phyloP scores from a whole-genome alignment of 805 yeast species.

The Clavispora carvajalis region DNA sequence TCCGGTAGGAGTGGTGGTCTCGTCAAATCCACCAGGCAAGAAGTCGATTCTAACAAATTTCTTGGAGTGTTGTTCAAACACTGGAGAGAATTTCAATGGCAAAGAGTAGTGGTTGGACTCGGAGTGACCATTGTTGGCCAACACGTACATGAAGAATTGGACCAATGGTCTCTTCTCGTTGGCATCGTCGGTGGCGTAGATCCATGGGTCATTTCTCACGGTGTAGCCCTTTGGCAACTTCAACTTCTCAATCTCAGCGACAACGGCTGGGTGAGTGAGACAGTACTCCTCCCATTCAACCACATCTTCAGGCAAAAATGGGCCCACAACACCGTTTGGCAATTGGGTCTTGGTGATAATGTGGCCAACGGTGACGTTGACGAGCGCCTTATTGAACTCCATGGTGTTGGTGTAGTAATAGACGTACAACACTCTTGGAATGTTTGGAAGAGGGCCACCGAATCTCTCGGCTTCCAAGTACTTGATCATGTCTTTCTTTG shows the following conservation, averaged over 20 bases:
- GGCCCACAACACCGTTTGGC: slow-evolving; percentile 65
- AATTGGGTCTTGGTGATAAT: slow-evolving; percentile 51
- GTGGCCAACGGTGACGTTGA: slow-evolving; percentile 59
- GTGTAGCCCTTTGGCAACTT: slow-evolving; percentile 51
- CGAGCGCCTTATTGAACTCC: slow-evolving; percentile 64
- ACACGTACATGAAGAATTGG: slow-evolving; percentile 72
- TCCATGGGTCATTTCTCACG: slow-evolving; percentile 76
- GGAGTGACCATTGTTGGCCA: slow-evolving; percentile 55
- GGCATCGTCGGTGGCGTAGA: slow-evolving; percentile 73
- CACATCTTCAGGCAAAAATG: slow-evolving; percentile 64
- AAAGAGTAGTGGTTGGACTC: slow-evolving; percentile 73
- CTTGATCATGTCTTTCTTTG: slow-evolving; percentile 64
- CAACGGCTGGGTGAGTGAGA: slow-evolving; percentile 49
- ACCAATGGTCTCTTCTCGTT: slow-evolving; percentile 56
- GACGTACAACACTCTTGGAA: slow-evolving; percentile 64
- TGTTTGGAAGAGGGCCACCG: slow-evolving; percentile 44
- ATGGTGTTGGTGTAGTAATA: slow-evolving; percentile 57
- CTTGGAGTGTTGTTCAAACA: slow-evolving; percentile 55
- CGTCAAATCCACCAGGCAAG: slow-evolving; percentile 69
- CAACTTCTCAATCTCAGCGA: slow-evolving; percentile 63
- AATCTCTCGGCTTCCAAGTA: slow-evolving; percentile 62
- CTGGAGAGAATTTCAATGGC: slow-evolving; percentile 71
- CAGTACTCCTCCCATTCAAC: slow-evolving; percentile 47
- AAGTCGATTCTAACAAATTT: slow-evolving; percentile 68
- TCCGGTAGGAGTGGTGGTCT: slow-evolving; percentile 48